Conservation (phyloP, 2,329 filamentous ascomycete genomes). For the Trichophaea hybrida region DNA sequence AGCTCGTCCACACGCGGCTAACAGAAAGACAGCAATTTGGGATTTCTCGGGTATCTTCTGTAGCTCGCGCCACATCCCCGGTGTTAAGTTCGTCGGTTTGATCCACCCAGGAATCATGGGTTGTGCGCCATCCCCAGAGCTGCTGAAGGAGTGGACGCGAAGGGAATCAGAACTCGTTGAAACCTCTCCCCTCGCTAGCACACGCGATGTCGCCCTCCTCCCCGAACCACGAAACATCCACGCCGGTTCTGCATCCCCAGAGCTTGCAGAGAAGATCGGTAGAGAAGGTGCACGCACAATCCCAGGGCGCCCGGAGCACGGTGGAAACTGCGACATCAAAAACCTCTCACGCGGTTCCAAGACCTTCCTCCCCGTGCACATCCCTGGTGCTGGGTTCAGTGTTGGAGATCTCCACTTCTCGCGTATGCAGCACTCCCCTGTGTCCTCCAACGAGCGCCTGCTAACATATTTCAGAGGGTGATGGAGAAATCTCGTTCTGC, state of each 20-base stretch:
- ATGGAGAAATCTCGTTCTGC: constrained; percentile 81
- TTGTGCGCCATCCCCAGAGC: constrained; percentile 65
- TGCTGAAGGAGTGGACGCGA: constrained; percentile 69
- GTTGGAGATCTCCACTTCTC: constrained; percentile 82
- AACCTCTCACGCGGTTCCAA: constrained; percentile 66
- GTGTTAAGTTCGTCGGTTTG: constrained; percentile 73
- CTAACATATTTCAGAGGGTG: constrained; percentile 41
- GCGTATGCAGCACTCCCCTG: constrained; percentile 17
- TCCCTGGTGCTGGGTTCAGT: constrained; percentile 67
- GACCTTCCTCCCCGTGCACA: constrained; percentile 77
- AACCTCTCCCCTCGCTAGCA: constrained; percentile 38
- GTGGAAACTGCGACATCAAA: constrained; percentile 85
- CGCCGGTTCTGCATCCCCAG: constrained; percentile 45
- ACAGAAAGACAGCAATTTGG: constrained; percentile 53
- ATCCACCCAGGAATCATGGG: constrained; percentile 88
- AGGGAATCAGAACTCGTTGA: constrained; percentile 69
- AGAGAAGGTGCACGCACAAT: constrained; percentile 72
- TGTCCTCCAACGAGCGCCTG: no score
- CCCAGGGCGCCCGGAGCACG: constrained; percentile 70
- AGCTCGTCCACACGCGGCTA: not conserved
- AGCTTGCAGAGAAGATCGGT: constrained; percentile 51
- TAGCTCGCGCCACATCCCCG: constrained; percentile 71
- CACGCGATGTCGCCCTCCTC: constrained; percentile 60
- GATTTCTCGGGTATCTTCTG: constrained; percentile 68
- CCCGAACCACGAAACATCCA: constrained; percentile 60